These are phyloP conservation scores for Epichloe typhina DNA, from an alignment of 2,329 filamentous ascomycete genomes.

Conservation along the genomic window DNA sequence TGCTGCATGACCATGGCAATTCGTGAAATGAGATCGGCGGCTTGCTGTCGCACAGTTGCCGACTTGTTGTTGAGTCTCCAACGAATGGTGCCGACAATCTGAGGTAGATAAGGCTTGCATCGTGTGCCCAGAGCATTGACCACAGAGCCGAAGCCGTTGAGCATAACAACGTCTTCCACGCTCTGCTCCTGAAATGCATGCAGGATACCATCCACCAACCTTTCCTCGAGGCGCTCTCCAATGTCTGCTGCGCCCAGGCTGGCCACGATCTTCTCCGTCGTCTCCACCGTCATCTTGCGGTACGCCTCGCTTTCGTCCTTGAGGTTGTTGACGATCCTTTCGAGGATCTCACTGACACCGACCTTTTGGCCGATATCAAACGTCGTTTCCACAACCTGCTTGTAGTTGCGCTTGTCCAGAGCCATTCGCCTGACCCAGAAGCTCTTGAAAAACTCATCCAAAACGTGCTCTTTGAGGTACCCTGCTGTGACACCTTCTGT, in stretches of 20 bases:
- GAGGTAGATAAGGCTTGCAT: slow-evolving; percentile 91
- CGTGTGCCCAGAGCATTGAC: slow-evolving; percentile 88
- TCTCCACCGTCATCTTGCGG: slow-evolving; percentile 98
- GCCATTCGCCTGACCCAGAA: slow-evolving; percentile 98
- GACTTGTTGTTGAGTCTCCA: slow-evolving; percentile 98
- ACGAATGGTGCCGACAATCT: slow-evolving; percentile 93
- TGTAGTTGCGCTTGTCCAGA: slow-evolving; percentile 91
- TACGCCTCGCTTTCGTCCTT: slow-evolving; percentile 98
- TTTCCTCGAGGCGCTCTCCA: slow-evolving; percentile 80
- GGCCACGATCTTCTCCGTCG: slow-evolving; percentile 89
- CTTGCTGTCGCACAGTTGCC: slow-evolving; percentile 89
- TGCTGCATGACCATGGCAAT: slow-evolving; percentile 99
- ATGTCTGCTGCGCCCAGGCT: slow-evolving; percentile 90
- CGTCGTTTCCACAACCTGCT: slow-evolving; percentile 95
- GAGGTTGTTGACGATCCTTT: slow-evolving; percentile 84
- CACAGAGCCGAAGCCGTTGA: slow-evolving; percentile 95
- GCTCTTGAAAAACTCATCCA: slow-evolving; percentile 95
- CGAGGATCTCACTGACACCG: slow-evolving; percentile 89
- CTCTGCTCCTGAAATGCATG: slow-evolving; percentile 97
- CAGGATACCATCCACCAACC: slow-evolving; percentile 87
- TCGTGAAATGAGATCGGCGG: slow-evolving; percentile 88
- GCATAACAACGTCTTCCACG: slow-evolving; percentile 87
- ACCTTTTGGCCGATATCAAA: slow-evolving; percentile 96
- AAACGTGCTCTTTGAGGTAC: slow-evolving; percentile 88
- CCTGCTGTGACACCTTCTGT: slow-evolving; percentile 90